Evolutionary conservation across 371 early-diverging fungal genomes (phyloP).

Genomic region (Lichtheimia hyalospora): DNA sequence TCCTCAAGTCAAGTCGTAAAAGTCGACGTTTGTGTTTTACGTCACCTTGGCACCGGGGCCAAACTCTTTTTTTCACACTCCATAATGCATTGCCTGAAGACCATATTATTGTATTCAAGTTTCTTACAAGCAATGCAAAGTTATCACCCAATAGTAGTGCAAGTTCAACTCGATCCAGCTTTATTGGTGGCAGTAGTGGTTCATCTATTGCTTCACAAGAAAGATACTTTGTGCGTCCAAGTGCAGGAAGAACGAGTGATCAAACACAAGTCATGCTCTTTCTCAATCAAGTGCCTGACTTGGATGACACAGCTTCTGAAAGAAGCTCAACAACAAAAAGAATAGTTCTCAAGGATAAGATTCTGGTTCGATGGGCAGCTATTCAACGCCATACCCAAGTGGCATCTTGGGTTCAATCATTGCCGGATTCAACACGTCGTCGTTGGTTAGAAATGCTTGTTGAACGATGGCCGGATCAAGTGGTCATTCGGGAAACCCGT

Average conservation of each 20-base stretch:
- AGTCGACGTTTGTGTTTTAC: conserved; percentile 18
- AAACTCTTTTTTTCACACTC: conserved; percentile 31
- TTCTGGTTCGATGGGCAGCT: conserved; percentile 45
- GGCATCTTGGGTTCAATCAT: conserved; percentile 29
- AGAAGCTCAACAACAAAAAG: not conserved
- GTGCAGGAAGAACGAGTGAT: conserved; percentile 39
- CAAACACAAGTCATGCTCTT: conserved; percentile 37
- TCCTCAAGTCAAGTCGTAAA: conserved; percentile 1
- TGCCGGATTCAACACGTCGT: conserved; percentile 32
- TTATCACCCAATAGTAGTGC: conserved; percentile 5
- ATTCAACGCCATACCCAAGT: conserved; percentile 37
- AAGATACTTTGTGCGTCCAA: conserved; percentile 46
- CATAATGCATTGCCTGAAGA: conserved; percentile 44
- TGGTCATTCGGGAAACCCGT: conserved; percentile 39
- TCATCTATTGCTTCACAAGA: conserved; percentile 12
- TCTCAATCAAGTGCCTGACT: conserved; percentile 34
- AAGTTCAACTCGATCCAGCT: not conserved
- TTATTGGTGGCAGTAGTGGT: not conserved
- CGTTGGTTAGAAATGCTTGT: conserved; percentile 49
- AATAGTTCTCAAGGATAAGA: conserved; percentile 32
- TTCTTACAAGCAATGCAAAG: conserved; percentile 35
- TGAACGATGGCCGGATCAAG: conserved; percentile 46
- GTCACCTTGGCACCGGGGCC: conserved; percentile 35
- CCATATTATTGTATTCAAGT: conserved; percentile 44
- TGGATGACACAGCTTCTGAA: not conserved